Percentiles rank a stretch among this genome's conserved stretches.
phyloP scores from a whole-genome alignment of 345 rosid species.

The Moricandia moricandioides region DNA sequence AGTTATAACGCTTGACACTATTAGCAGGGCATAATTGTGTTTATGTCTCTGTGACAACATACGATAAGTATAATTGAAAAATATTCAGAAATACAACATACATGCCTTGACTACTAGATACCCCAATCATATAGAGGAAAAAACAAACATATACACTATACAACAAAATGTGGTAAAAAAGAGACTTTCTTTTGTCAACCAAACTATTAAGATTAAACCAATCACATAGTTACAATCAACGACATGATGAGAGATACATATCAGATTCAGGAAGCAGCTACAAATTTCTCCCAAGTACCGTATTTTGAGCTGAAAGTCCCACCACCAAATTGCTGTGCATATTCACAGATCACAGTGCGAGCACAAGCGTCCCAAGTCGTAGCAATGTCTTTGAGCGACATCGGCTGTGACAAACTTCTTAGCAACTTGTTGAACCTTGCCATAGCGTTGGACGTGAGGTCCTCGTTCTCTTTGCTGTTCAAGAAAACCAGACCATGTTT shows the following conservation, averaged over 20 bases:
- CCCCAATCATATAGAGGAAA: no score
- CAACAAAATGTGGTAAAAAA: no score
- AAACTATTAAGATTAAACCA: no score
- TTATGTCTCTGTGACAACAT: no score
- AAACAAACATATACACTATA: no score
- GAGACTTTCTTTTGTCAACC: no score
- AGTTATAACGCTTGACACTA: no score
- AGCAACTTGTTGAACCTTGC: slow-evolving; percentile 61
- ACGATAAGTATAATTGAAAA: no score
- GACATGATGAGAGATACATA: slow-evolving; percentile 12
- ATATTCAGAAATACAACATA: no score
- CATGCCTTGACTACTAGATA: no score
- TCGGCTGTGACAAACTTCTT: slow-evolving; percentile 65
- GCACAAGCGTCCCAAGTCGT: slow-evolving; percentile 77
- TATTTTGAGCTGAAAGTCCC: slow-evolving; percentile 80
- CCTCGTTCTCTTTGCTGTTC: slow-evolving; percentile 66
- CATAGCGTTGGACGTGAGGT: slow-evolving; percentile 63
- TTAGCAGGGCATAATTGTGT: no score
- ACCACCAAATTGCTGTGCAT: slow-evolving; percentile 67
- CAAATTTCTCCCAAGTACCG: slow-evolving; percentile 70
- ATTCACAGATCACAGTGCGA: slow-evolving; percentile 59
- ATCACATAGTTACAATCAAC: not conserved
- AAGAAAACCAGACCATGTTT: slow-evolving; percentile 15
- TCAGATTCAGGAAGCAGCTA: slow-evolving; percentile 36
- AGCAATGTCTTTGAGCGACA: slow-evolving; percentile 72